phyloP scores from a whole-genome alignment of 768 basidiomycete species.

The Suillus clintonianus region DNA sequence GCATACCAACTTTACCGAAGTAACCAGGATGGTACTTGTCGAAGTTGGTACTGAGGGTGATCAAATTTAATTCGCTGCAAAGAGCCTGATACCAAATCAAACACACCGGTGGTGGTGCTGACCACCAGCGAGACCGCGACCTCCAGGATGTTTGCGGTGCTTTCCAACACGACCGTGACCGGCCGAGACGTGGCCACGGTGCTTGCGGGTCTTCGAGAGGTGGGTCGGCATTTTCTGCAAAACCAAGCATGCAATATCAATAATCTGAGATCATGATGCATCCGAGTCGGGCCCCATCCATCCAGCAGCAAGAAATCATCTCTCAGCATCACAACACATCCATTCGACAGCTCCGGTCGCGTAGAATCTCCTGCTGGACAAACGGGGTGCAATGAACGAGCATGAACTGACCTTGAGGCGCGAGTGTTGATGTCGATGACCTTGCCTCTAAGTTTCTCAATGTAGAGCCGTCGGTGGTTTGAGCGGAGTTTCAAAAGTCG shows the following conservation, averaged over 20 bases:
- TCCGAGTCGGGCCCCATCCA: conserved; percentile 42
- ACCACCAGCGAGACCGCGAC: conserved; percentile 99
- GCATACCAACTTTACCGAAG: conserved; percentile 99
- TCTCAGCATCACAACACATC: conserved; percentile 16
- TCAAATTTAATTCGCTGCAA: background rate
- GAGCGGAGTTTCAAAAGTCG: conserved; percentile 28
- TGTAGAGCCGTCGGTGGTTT: conserved; percentile 6
- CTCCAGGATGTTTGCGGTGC: conserved; percentile 99
- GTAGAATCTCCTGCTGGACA: conserved; percentile 17
- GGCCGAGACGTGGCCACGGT: conserved; percentile 98
- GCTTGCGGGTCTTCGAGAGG: conserved; percentile 97
- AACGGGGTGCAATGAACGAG: conserved; percentile 20
- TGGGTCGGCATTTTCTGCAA: conserved; percentile 86
- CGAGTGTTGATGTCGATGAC: conserved; percentile 46
- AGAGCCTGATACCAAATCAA: background rate
- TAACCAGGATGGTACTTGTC: conserved; percentile 99
- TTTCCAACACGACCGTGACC: conserved; percentile 99
- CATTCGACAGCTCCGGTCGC: conserved; percentile 13
- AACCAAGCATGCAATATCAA: conserved; percentile 18
- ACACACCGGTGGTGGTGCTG: conserved; percentile 96
- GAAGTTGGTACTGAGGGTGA: conserved; percentile 76
- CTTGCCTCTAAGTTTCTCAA: conserved; percentile 10
- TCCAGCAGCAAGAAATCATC: conserved; percentile 49
- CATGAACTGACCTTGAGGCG: conserved; percentile 69
- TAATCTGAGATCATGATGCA: conserved; percentile 24